Base-by-base conservation (phyloP, 371 early-diverging fungal species). In the Synchytrium microbalum region DNA sequence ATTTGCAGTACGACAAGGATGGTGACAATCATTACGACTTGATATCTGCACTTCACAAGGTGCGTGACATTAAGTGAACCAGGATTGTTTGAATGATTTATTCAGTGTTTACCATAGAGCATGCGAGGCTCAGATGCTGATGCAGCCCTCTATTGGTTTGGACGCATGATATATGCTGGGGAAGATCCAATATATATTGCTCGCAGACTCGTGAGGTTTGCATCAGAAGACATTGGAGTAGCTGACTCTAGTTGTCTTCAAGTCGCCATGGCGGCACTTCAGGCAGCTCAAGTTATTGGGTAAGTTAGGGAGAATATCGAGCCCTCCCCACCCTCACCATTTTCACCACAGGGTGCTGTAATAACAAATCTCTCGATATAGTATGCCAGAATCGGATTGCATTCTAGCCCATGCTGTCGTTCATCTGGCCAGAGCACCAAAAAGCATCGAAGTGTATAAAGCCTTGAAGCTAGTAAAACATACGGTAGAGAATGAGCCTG, bases 371-470 rank as follows among this genome's bases (percentile, higher is more conserved):
- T n/a, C n/a, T n/a, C n/a, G n/a, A n/a, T n/a, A n/a, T n/a, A n/a
- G n/a, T n/a, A 90, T 91, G 89, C 94, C 94, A 1, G 94, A 93
- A 71, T 92, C 92, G 69, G 92, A 91, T 67, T 84, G 83, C 0
- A 84, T 88, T 29, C 71, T 93, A 14, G 92, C 92, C 0, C 92
- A 93, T 65, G 79, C 87, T 25, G 90, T 86, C 0, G 78, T 77
- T 13, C 88, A 93, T 64, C 67, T 92, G 62, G 88, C 90, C 1
- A 82, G 88, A 29, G 84, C 93, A 2, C 84, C 82, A 31, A 93
- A 93, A 67, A 90, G 88, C 60, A 86, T 92, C 10, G 81, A 89
- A 52, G 78, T 79, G 1, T 92, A 93, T 70, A 78, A 82, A 60
- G 93, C 92, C 0, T 81, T 86, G 3, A 64, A 70, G 61, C 79